A percentile compares a stretch with the other conserved stretches of the same genome.
These are phyloP conservation scores for Botrytis aclada DNA, from an alignment of 2,329 filamentous ascomycete genomes.

Conservation along the genomic window DNA sequence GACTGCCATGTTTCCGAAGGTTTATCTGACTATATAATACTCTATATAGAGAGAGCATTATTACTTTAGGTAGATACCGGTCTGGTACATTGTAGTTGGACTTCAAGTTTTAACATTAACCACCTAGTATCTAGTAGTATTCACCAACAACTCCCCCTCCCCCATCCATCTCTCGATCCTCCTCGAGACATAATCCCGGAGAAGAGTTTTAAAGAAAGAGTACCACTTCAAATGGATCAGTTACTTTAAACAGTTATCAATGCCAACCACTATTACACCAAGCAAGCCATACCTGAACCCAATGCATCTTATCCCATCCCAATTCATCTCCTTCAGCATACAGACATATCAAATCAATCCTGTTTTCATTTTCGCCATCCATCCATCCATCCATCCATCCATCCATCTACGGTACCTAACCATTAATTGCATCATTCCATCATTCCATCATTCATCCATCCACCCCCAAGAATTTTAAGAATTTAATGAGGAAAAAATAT, in stretches of 20 bases:
- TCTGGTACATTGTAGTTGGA: neutral
- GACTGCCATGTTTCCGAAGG: neutral
- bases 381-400: neutral
- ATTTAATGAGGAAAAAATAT: neutral
- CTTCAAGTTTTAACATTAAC: neutral
- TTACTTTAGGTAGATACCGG: neutral
- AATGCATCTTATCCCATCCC: neutral
- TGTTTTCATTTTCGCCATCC: conserved; percentile 1
- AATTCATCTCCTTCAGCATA: neutral
- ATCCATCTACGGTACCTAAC: neutral
- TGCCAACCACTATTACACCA: neutral
- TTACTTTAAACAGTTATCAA: neutral
- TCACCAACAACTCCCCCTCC: neutral
- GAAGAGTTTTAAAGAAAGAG: neutral
- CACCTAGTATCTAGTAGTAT: neutral
- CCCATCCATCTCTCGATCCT: neutral
- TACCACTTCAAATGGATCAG: neutral
- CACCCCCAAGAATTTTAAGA: neutral
- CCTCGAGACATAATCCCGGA: neutral
- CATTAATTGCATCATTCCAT: neutral
- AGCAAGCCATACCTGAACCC: neutral
- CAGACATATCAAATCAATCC: neutral
- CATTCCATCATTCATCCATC: neutral
- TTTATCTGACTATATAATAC: neutral
- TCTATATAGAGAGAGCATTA: neutral